These are phyloP conservation scores for Candida alai DNA, from an alignment of 805 yeast genomes.

Conservation along the genomic window DNA sequence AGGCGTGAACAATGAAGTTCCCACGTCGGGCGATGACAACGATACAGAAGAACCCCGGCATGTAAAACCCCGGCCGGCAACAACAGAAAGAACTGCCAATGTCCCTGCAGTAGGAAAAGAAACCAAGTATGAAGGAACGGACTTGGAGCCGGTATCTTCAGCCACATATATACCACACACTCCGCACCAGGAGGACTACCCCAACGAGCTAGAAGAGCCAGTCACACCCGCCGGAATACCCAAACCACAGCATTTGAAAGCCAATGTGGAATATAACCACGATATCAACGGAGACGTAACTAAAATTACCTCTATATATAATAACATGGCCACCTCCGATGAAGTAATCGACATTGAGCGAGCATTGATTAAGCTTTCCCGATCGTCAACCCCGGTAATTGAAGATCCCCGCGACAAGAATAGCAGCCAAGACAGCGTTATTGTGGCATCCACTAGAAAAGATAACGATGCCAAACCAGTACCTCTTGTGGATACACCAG, in stretches of 20 bases:
- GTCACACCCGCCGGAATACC: conserved; percentile 5
- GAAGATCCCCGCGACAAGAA: conserved; percentile 1
- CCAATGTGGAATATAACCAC: conserved; percentile 47
- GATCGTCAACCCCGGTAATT: conserved; percentile 7
- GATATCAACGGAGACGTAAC: conserved; percentile 26
- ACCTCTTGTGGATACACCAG: no score
- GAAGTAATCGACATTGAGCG: conserved; percentile 6
- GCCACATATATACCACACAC: conserved; percentile 72
- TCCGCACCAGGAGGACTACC: conserved; percentile 21
- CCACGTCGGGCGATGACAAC: background rate
- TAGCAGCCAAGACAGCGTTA: background rate
- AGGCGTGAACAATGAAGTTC: conserved; percentile 14
- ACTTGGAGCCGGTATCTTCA: conserved; percentile 59
- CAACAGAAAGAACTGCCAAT: no score
- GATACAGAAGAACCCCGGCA: background rate
- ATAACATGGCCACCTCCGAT: conserved; percentile 5
- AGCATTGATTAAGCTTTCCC: conserved; percentile 5
- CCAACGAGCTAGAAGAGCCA: conserved; percentile 4
- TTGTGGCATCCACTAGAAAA: background rate
- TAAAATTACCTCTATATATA: conserved; percentile 13
- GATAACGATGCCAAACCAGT: background rate
- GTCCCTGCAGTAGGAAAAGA: background rate
- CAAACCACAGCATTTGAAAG: conserved; percentile 44
- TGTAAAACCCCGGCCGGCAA: no score
- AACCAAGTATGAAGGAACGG: conserved; percentile 8